Base-by-base conservation (phyloP, 2,329 filamentous ascomycete genomes). In the Stylonectria norvegica region DNA sequence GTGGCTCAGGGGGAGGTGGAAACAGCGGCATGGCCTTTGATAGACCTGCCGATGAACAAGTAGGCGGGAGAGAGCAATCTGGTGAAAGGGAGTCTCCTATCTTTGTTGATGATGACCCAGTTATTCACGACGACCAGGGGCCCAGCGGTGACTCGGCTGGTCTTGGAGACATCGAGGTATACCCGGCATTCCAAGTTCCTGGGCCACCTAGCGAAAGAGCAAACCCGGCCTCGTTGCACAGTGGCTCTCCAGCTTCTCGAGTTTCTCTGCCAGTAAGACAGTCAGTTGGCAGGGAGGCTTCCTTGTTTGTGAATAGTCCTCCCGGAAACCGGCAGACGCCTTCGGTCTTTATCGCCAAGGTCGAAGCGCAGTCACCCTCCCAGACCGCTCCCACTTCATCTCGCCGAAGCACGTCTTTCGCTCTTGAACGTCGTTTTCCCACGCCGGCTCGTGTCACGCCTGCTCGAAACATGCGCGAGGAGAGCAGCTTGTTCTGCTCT, bases 401-500 rank as follows among this genome's bases (percentile, higher is more conserved):
- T 5, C 9, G 15, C 5, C 16, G 15, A 16, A 16, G 17, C 2
- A 17, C 10, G 27, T 14, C 18, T 30, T 16, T 10, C 11, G n/a
- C n/a, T 6, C 6, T 14, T 8, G 18, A 5, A 18, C 11, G 4
- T n/a, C 20, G 29, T 11, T 23, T 34, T 1, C 9, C 14, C 2
- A 34, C 34, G 25, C 15, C 35, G 5, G 30, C 5, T 7, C 10
- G 6, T 2, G n/a, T n/a, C n/a, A 40, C 52, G 10, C 37, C 48
- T 0, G 14, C 1, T 3, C 38, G 38, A 7, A 29, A 41, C 3
- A 20, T 5, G 11, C 37, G 50, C 4, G 43, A 37, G n/a, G 47
- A 54, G 18, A 53, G 49, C 35, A 30, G 18, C 20, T 20, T 55
- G 8, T 54, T 56, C n/a, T 11, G n/a, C n/a, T n/a, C n/a, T n/a